Base-by-base conservation (phyloP, 2,329 filamentous ascomycete genomes). In the Monosporascus sp. region DNA sequence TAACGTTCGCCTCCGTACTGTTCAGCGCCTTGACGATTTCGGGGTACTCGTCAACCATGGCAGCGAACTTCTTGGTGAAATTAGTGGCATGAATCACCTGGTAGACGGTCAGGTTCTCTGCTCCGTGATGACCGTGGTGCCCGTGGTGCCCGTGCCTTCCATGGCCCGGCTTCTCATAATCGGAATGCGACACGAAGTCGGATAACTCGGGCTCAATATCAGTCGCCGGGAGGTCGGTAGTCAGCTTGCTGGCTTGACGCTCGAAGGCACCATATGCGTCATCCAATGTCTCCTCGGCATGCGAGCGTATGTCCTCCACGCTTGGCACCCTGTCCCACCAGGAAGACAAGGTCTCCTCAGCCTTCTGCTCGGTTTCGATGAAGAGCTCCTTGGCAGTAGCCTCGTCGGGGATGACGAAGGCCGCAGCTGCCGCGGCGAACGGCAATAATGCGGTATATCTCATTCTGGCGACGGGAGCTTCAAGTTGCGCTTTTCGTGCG, bases 31-130 rank as follows among this genome's bases (percentile, higher is more conserved):
- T 70, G 37, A 93, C 84, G 1, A 96, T 74, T 50, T 89, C 83
- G 1, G 85, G 78, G 66, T 88, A 85, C 56, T 91, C 78, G 56
- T 87, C 78, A 60, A 96, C 80, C n/a, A 91, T 74, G 65, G 87
- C 81, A 28, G 87, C 84, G 45, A 96, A 86, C 69, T 86, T 88
- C 48, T 82, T 88, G 1, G 89, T 92, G 71, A 89, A 81, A 63
- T 91, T 88, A 74, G 81, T 87, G 63, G 80, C 74, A n/a, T 81
- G 75, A 69, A 96, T 89, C 55, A 92, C 74, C 70, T 96, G 77
- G 71, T 92, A 96, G 45, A 96, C 81, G 20, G 91, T 95, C 65
- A 79, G 72, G 65, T 91, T 87, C 6, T 81, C 75, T 56, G 74
- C 73, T n/a, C 63, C 62, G 20, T 63, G 63, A 50, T 65, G 65